Evolutionary conservation across 495 filamentous ascomycete genomes (phyloP).

Genomic region (Penicillium canescens): DNA sequence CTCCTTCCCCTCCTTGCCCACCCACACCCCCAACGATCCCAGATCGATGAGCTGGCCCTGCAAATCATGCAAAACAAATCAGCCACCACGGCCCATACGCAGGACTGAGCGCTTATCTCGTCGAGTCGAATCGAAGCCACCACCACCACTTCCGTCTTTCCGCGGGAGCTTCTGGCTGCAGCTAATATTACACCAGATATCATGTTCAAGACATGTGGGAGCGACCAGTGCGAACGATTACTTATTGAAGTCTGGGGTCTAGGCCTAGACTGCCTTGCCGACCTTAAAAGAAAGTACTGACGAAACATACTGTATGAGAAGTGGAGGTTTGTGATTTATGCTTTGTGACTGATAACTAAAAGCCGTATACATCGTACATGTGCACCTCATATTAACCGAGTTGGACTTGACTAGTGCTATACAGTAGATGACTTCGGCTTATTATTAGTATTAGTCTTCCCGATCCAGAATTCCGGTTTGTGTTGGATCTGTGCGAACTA

Average conservation of each 20-base stretch:
- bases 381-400: no score
- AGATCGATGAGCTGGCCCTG: constrained; percentile 7
- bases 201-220: constrained; percentile 24
- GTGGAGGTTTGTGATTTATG: no score
- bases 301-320: no score
- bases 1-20: not conserved
- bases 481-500: constrained; percentile 4
- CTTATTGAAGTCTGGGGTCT: not conserved
- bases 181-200: constrained; percentile 25
- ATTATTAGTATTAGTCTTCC: not conserved
- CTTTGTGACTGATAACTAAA: no score
- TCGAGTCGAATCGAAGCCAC: constrained; percentile 17
- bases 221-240: constrained; percentile 22
- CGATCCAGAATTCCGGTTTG: not conserved
- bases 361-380: no score
- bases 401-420: no score
- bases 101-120: constrained; percentile 28
- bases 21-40: not conserved
- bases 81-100: constrained; percentile 3
- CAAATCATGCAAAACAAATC: not conserved
- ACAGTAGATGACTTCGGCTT: not conserved
- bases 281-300: not conserved
- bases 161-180: constrained; percentile 16
- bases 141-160: constrained; percentile 16
- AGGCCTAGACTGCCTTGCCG: not conserved